Evolutionary conservation across 768 basidiomycete genomes (phyloP), one percentile per base, ranked within the genome.

Genomic region (Russula virescens): DNA sequence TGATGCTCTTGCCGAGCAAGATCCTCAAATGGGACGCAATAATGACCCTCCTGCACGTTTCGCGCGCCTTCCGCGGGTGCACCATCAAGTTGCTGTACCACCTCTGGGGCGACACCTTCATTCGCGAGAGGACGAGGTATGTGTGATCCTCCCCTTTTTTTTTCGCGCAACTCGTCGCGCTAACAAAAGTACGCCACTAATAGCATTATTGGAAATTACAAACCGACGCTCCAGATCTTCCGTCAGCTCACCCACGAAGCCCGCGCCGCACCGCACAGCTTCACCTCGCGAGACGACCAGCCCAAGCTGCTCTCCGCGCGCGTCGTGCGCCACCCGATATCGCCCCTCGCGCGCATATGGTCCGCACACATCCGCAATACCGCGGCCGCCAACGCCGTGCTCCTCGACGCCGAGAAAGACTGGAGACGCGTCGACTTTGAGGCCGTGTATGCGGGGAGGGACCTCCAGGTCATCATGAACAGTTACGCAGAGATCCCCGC

Each of bases 71-170:
- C 55, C 58, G 66, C 5, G 42, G 50, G 11, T 61, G 59, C 40
- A 65, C 66, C 6, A 55, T 66, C 63, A 61, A 65, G 21, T 9
- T 66, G 18, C 5, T 66, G n/a, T 57, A 65, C 40, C 46, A 66
- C 25, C 55, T 66, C 0, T 66, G 66, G 66, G 66, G 66, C 5
- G 66, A 66, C 21, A 65, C 66, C 2, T 66, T 66, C 47, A 66
- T 66, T 34, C 57, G 50, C 23, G 58, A 66, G 34, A 54, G 34
- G 46, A 64, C 62, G 31, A 53, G 54, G 65, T 60, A 54, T n/a
- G 60, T n/a, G n/a, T n/a, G n/a, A n/a, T 9, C 31, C 31, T 35
- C 45, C 16, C 16, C 43, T 14, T 11, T 38, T 38, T 38, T n/a
- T n/a, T n/a, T n/a, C n/a, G n/a, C n/a, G n/a, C n/a, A n/a, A n/a